Percentiles rank a stretch among this genome's conserved stretches.
These are phyloP conservation scores for Solanum hybrid DNA, from an alignment of 305 asterid species.

Conservation along the genomic window DNA sequence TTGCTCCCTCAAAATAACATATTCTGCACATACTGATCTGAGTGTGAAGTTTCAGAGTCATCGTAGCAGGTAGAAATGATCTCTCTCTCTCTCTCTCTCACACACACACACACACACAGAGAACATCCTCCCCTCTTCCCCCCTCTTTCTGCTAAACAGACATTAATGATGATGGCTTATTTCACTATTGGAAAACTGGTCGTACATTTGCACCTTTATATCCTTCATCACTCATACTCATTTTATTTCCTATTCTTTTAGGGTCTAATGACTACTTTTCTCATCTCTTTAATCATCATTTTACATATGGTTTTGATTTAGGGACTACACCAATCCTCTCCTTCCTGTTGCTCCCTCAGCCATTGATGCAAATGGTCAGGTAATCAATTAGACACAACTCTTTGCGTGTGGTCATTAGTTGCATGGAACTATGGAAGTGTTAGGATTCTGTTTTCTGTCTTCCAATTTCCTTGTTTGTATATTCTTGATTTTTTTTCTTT, in stretches of 20 bases:
- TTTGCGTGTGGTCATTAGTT: neutral
- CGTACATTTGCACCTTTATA: neutral
- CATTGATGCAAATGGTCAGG: constrained; percentile 87
- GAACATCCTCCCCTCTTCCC: neutral
- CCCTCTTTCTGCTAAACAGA: neutral
- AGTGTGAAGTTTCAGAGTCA: constrained; percentile 70
- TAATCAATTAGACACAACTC: constrained; percentile 16
- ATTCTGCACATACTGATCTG: constrained; percentile 69
- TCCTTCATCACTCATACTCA: neutral
- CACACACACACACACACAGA: neutral
- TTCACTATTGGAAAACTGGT: neutral
- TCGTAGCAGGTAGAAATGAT: constrained; percentile 48
- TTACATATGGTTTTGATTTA: constrained; percentile 15
- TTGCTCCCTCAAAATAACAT: constrained; percentile 55
- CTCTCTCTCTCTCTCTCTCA: neutral
- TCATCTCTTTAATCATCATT: neutral
- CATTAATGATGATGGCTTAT: neutral
- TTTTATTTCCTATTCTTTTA: neutral
- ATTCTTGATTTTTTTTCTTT: neutral
- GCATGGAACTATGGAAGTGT: neutral
- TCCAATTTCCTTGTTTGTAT: neutral
- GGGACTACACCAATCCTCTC: constrained; percentile 77
- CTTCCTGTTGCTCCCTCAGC: constrained; percentile 94
- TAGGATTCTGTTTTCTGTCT: neutral
- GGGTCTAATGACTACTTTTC: neutral